These are phyloP conservation scores for Monoraphidium neglectum DNA, from an alignment of 139 green algal species.

Conservation along the genomic window DNA sequence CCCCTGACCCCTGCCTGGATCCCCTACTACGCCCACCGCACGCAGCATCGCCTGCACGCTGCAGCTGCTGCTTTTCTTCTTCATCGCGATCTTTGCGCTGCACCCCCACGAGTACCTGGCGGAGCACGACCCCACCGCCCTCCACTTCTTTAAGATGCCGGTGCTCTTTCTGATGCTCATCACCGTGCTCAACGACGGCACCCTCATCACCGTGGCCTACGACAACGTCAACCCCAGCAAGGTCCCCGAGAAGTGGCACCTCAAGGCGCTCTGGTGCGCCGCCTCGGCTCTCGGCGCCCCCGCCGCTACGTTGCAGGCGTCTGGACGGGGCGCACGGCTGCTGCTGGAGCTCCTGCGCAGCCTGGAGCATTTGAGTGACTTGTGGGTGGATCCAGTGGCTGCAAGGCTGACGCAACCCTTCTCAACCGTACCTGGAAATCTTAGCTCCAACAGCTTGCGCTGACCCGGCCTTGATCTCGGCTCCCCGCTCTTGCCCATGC, in stretches of 20 bases:
- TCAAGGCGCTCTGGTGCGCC: constrained; percentile 65
- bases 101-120: constrained; percentile 54
- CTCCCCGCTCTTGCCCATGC: no score
- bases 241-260: constrained; percentile 82
- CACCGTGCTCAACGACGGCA: constrained; percentile 92
- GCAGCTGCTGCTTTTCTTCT: constrained; percentile 91
- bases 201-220: constrained; percentile 87
- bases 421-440: no score
- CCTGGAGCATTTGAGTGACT: no score
- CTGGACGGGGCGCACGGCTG: no score
- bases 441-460: no score
- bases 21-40: background rate
- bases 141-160: constrained; percentile 81
- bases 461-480: no score
- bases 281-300: no score
- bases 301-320: no score
- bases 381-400: no score
- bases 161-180: constrained; percentile 90
- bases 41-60: constrained; percentile 60
- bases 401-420: no score
- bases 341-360: no score
- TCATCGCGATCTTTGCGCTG: constrained; percentile 79
- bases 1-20: no score
- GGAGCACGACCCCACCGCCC: constrained; percentile 4
- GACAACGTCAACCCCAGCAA: constrained; percentile 75